phyloP scores from a whole-genome alignment of 148 eudicot genomes.

The Rhododendron williamsianum region DNA sequence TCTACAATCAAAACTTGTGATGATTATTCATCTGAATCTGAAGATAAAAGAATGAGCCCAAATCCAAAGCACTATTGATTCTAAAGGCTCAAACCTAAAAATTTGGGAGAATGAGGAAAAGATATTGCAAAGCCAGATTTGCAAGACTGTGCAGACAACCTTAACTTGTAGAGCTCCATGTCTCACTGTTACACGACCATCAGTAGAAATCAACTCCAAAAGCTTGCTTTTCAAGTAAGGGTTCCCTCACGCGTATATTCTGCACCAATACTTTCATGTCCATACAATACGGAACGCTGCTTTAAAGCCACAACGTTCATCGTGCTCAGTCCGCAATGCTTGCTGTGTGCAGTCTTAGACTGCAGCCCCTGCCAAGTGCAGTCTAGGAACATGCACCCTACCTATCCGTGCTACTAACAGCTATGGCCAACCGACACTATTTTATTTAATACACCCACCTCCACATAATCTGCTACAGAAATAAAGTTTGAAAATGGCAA shows the following conservation, averaged over 20 bases:
- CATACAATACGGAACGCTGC: background rate
- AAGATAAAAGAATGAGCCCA: too few relatives aligned
- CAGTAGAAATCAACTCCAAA: too few relatives aligned
- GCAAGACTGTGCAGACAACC: too few relatives aligned
- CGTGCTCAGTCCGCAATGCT: background rate
- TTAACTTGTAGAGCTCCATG: too few relatives aligned
- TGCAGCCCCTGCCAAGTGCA: background rate
- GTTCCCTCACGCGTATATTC: background rate
- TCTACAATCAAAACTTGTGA: too few relatives aligned
- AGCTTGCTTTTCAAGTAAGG: background rate
- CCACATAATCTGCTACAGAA: background rate
- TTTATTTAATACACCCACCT: background rate
- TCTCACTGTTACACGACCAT: too few relatives aligned
- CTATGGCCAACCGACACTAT: background rate
- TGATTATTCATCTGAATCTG: too few relatives aligned
- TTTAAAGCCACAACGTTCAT: background rate
- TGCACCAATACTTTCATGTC: background rate
- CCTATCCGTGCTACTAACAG: background rate
- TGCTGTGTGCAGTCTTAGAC: background rate
- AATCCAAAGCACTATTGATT: too few relatives aligned
- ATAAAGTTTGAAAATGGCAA: background rate
- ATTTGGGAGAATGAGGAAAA: too few relatives aligned
- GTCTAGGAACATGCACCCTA: background rate
- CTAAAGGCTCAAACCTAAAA: too few relatives aligned
- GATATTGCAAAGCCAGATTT: too few relatives aligned